A percentile compares a stretch with the other conserved stretches of the same genome.
Evolutionary conservation across 2,329 filamentous ascomycete genomes (phyloP).

Genomic region (Penicillium thymicola): DNA sequence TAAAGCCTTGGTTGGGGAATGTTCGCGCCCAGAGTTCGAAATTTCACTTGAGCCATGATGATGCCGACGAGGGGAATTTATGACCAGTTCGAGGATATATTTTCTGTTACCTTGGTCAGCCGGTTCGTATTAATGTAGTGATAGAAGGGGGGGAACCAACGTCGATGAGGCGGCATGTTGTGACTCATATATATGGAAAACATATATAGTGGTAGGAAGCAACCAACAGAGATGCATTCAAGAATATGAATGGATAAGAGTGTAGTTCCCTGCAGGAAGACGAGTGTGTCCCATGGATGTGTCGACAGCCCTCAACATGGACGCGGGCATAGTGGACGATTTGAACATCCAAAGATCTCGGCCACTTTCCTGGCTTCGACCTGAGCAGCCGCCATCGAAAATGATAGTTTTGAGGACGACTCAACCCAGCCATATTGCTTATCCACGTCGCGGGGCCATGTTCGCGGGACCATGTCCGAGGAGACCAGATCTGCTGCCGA

Average conservation of each 20-base stretch:
- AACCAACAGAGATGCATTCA: not conserved
- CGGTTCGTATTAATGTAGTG: not conserved
- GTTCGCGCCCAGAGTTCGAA: too few relatives aligned
- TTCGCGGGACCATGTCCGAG: too few relatives aligned
- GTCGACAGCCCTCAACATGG: not conserved
- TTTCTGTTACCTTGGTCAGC: not conserved
- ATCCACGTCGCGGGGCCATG: too few relatives aligned
- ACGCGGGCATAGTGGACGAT: not conserved
- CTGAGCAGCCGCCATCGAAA: not conserved
- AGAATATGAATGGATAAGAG: not conserved
- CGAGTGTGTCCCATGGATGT: not conserved
- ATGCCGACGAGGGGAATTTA: too few relatives aligned
- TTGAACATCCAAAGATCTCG: not conserved
- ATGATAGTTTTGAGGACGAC: not conserved
- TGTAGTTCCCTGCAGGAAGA: not conserved
- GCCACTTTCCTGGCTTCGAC: not conserved
- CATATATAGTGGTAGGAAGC: not conserved
- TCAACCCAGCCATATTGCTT: not conserved
- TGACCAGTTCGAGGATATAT: not conserved
- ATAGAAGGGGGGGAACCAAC: not conserved
- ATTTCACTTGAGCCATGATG: too few relatives aligned
- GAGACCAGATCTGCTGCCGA: constrained; percentile 46
- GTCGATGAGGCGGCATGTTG: not conserved
- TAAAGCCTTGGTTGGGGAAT: too few relatives aligned
- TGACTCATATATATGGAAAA: not conserved